These are phyloP conservation scores for Coemansia sp. DNA, from an alignment of 192 early-diverging fungal species.

Conservation along the genomic window DNA sequence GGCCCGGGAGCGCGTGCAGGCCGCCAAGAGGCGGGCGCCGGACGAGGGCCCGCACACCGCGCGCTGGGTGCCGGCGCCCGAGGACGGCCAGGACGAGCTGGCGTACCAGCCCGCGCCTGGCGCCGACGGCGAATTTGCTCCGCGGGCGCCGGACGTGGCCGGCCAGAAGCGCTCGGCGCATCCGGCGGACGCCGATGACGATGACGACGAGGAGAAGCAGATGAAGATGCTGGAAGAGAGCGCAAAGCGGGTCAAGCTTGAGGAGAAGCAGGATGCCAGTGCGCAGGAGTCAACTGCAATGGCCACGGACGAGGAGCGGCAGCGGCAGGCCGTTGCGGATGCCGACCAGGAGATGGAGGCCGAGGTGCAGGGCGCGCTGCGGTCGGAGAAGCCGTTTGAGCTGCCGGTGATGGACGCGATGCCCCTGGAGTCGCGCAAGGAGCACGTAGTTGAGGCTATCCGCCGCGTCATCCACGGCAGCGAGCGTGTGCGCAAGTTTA, in stretches of 20 bases:
- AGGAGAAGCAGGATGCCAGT: background rate
- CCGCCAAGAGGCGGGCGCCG: constrained; percentile 7
- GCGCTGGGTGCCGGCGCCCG: constrained; percentile 19
- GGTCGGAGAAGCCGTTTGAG: constrained; percentile 12
- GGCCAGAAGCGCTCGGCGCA: constrained; percentile 15
- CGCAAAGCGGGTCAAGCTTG: constrained; percentile 46
- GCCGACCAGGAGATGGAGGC: constrained; percentile 26
- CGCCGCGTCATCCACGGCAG: constrained; percentile 17
- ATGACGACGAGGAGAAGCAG: constrained; percentile 47
- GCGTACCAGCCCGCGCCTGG: constrained; percentile 24
- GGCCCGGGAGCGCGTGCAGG: constrained; percentile 14
- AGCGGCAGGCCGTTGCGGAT: background rate
- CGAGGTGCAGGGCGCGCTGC: constrained; percentile 9
- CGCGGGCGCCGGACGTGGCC: background rate
- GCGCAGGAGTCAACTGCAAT: background rate
- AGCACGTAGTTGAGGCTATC: constrained; percentile 20
- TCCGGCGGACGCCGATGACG: constrained; percentile 7
- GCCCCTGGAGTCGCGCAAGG: constrained; percentile 8
- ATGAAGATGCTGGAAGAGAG: constrained; percentile 43
- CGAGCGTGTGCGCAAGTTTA: constrained; percentile 19
- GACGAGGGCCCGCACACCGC: background rate
- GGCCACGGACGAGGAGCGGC: background rate
- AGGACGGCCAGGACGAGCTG: constrained; percentile 15
- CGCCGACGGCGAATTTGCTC: background rate
- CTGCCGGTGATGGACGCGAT: constrained; percentile 12